Base-by-base conservation (phyloP, 2,329 filamentous ascomycete species). In the Botrytis byssoidea region DNA sequence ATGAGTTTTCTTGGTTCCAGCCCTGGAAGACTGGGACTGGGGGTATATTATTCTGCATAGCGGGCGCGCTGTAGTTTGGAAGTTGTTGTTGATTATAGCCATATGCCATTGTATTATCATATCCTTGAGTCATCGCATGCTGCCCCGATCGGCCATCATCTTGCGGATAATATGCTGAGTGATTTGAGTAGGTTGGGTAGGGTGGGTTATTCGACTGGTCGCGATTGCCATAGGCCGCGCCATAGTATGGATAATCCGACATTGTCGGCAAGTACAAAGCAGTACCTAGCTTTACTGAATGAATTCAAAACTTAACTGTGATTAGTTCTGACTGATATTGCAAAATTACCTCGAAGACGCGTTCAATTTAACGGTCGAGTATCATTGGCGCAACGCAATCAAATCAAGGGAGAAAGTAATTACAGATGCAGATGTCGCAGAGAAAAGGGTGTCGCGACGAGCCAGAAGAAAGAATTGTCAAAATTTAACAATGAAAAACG, bases 241-340 rank as follows among this genome's bases (percentile, higher is more conserved):
- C 83, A 77, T 84, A 86, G 25, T 83, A 83, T 72, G 84, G 84
- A 80, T 87, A 85, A 74, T 85, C 83, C 68, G 85, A 84, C 85
- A 87, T 87, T 68, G 71, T 80, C 72, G 73, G 60, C n/a, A 72
- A 29, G 25, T 55, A 22, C 22, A 18, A 14, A 44, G 48, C 35
- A 57, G 61, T 66, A 72, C 44, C 60, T 66, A 72, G 60, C 60
- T 66, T 66, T 42, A 42, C 60, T 57, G 61, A 55, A 35, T 16
- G 9, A 9, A 61, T 65, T 65, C 18, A 51, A 60, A 68, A 32
- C 40, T 55, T 4, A 32, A 48, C 42, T 59, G 40, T 64, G 10
- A 61, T 73, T 73, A 73, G 71, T 70, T 61, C 51, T 48, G 51
- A 51, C 51, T 59, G 51, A 51, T 29, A 61, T 25, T 60, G 51